phyloP scores from a whole-genome alignment of 805 yeast genomes.

The Monosporozyma yasuniensis region DNA sequence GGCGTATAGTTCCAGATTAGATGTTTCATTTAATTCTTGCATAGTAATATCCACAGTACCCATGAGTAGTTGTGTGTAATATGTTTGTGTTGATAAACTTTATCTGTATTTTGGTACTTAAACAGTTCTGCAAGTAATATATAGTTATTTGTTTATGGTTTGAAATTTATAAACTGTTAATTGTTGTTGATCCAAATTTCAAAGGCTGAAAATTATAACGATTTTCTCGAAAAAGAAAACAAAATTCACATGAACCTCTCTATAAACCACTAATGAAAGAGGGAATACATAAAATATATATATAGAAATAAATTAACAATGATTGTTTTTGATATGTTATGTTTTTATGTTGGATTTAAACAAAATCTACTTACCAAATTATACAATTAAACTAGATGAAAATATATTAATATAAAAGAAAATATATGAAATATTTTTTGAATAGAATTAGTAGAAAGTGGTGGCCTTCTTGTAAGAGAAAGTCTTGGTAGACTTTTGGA shows the following conservation, averaged over 20 bases:
- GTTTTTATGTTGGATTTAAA: not conserved
- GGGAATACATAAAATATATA: not conserved
- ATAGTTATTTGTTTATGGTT: not conserved
- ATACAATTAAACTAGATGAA: conserved; percentile 17
- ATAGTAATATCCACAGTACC: not conserved
- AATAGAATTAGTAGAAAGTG: conserved; percentile 76
- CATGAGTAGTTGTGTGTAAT: not conserved
- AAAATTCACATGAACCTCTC: not conserved
- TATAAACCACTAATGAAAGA: too few species aligned
- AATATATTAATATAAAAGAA: conserved; percentile 1
- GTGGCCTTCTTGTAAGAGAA: conserved; percentile 91
- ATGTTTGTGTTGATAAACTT: not conserved
- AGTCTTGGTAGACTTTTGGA: conserved; percentile 79
- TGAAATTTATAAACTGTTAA: not conserved
- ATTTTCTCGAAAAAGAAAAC: not conserved
- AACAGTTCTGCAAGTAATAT: not conserved
- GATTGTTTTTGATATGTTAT: not conserved
- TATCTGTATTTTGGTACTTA: too few species aligned
- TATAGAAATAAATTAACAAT: too few species aligned
- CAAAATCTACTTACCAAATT: conserved; percentile 24
- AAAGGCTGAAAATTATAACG: not conserved
- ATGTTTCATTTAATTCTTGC: not conserved
- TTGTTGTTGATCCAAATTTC: not conserved
- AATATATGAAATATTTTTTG: conserved; percentile 3
- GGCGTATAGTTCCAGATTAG: not conserved